These are phyloP conservation scores for Phytophthora cajani DNA, from an alignment of 352 stramenopile species.

Conservation along the genomic window DNA sequence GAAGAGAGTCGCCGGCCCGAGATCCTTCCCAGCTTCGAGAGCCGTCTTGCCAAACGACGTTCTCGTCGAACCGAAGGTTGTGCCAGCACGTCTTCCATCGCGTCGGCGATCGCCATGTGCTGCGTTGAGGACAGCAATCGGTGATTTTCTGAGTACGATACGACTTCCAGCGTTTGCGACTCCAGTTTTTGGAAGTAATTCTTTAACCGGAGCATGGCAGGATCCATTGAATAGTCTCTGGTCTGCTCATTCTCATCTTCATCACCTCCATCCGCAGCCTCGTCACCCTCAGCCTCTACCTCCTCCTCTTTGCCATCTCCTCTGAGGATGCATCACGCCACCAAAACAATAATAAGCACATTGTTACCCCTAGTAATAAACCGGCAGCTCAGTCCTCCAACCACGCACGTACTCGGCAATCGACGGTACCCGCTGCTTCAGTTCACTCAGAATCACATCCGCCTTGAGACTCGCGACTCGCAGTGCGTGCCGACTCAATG, in stretches of 20 bases:
- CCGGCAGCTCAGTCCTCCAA: neutral
- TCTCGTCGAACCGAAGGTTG: constrained; percentile 67
- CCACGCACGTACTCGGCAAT: constrained; percentile 21
- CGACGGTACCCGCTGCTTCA: constrained; percentile 42
- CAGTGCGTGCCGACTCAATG: constrained; percentile 46
- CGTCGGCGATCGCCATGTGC: constrained; percentile 74
- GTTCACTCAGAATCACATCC: constrained; percentile 60
- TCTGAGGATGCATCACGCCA: constrained; percentile 1
- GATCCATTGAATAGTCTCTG: constrained; percentile 32
- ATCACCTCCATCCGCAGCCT: constrained; percentile 5
- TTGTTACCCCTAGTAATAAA: neutral
- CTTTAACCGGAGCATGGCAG: constrained; percentile 50
- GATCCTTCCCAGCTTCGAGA: constrained; percentile 69
- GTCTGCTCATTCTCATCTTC: constrained; percentile 15
- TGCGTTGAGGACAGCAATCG: constrained; percentile 64
- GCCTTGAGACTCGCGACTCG: constrained; percentile 67
- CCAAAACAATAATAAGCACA: constrained; percentile 9
- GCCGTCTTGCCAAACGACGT: constrained; percentile 60
- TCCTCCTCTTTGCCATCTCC: neutral
- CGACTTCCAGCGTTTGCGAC: constrained; percentile 61
- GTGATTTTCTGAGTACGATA: constrained; percentile 68
- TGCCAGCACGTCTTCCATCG: constrained; percentile 77
- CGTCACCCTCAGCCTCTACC: neutral
- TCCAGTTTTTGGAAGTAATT: constrained; percentile 63
- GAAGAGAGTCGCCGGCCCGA: constrained; percentile 56